Conservation (phyloP, 1,284 basidiomycete genomes). For the Vanrija sp. region DNA sequence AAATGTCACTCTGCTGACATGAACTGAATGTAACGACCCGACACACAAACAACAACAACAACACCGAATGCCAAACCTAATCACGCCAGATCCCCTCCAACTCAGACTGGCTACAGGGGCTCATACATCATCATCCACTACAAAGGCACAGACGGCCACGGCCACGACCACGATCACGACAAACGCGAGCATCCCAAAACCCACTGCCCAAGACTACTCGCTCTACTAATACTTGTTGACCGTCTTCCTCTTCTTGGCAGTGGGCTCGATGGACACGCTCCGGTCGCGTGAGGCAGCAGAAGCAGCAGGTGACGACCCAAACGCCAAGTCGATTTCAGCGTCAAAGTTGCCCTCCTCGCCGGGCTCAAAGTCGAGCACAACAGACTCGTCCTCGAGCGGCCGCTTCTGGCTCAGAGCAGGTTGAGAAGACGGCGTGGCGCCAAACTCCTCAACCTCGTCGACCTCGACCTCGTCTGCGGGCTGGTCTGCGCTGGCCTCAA, state of each 20-base stretch:
- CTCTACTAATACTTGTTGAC: conserved; percentile 12
- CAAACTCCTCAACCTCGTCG: conserved; percentile 9
- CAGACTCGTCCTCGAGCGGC: background rate
- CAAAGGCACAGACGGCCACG: background rate
- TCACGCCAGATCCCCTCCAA: background rate
- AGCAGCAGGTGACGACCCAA: background rate
- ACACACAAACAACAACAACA: no score
- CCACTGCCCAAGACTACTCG: background rate
- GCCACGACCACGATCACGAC: background rate
- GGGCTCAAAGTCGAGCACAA: background rate
- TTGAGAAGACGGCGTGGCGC: conserved; percentile 2
- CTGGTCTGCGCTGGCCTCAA: conserved; percentile 13
- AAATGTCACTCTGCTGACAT: no score
- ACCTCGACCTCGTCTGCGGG: conserved; percentile 35
- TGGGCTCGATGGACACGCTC: conserved; percentile 21
- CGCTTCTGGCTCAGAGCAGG: background rate
- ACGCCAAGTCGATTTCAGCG: conserved; percentile 21
- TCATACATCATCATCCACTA: background rate
- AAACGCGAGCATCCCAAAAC: background rate
- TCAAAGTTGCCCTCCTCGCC: conserved; percentile 5
- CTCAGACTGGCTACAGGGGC: background rate
- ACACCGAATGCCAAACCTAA: background rate
- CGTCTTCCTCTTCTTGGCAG: conserved; percentile 21
- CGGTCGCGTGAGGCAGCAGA: conserved; percentile 9
- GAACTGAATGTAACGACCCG: no score